phyloP scores from a whole-genome alignment of 805 yeast species.

The Zygoascus bituminiphila region DNA sequence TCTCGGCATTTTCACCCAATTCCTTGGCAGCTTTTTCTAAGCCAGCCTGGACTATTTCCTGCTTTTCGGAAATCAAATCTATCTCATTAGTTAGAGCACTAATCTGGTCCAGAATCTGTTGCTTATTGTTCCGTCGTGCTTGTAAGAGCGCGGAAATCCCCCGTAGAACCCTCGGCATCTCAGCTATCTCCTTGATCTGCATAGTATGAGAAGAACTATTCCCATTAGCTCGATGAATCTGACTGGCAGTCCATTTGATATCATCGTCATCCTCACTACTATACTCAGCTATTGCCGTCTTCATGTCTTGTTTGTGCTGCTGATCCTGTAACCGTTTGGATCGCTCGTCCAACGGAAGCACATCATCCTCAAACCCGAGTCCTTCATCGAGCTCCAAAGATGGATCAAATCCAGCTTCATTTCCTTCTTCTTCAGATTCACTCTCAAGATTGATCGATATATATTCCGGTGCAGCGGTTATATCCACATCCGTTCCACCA shows the following conservation, averaged over 20 bases:
- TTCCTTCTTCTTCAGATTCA: background rate
- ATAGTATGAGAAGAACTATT: background rate
- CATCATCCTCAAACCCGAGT: constrained; percentile 32
- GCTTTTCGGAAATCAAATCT: constrained; percentile 4
- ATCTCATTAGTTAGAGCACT: constrained; percentile 1
- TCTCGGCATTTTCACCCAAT: background rate
- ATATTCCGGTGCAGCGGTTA: background rate
- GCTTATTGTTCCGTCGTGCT: background rate
- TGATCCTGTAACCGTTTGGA: background rate
- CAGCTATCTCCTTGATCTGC: background rate
- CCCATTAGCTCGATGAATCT: background rate
- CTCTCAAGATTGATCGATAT: background rate
- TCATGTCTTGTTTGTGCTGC: constrained; percentile 6
- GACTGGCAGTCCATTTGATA: background rate
- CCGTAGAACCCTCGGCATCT: constrained; percentile 1
- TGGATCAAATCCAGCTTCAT: background rate
- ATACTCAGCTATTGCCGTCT: constrained; percentile 7
- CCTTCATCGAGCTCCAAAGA: constrained; percentile 29
- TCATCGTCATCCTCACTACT: constrained; percentile 4
- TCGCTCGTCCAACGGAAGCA: constrained; percentile 7
- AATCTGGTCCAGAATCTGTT: background rate
- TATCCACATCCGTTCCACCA: background rate
- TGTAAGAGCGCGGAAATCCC: background rate
- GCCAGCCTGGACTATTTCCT: background rate
- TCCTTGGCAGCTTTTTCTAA: constrained; percentile 5